phyloP scores from a whole-genome alignment of 2,329 filamentous ascomycete genomes.

The Colletotrichum sp. region DNA sequence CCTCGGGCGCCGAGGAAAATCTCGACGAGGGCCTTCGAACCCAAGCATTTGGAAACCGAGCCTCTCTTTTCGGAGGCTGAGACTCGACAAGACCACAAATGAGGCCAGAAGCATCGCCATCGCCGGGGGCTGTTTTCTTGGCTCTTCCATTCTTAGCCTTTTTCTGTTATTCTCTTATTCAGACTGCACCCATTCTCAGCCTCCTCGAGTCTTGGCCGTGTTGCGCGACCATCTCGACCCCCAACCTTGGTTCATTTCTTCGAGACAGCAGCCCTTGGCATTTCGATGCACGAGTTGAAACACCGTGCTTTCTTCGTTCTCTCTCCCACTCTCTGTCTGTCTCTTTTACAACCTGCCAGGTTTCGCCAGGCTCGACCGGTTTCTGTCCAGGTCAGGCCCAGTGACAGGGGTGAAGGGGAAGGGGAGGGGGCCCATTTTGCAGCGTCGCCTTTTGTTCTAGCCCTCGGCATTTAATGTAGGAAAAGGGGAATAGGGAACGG shows the following conservation, averaged over 20 bases:
- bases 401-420: background rate
- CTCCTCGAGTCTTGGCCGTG: background rate
- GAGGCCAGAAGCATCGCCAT: slow-evolving; percentile 3
- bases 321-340: background rate
- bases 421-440: background rate
- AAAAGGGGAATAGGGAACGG: background rate
- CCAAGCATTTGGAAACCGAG: background rate
- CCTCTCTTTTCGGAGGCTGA: background rate
- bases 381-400: background rate
- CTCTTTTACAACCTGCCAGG: background rate
- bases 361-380: background rate
- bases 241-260: slow-evolving; percentile 5
- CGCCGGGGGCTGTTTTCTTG: background rate
- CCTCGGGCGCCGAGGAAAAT: background rate
- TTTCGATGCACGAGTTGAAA: slow-evolving; percentile 19
- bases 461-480: background rate
- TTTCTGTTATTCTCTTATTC: background rate
- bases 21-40: background rate
- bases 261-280: slow-evolving; percentile 12
- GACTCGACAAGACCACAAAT: background rate
- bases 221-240: slow-evolving; percentile 1
- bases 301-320: background rate
- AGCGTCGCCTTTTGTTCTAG: slow-evolving; percentile 3
- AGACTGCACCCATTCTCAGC: background rate
- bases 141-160: background rate